Base-by-base conservation (phyloP, 768 basidiomycete species). In the Cyclocybe cylindracea region DNA sequence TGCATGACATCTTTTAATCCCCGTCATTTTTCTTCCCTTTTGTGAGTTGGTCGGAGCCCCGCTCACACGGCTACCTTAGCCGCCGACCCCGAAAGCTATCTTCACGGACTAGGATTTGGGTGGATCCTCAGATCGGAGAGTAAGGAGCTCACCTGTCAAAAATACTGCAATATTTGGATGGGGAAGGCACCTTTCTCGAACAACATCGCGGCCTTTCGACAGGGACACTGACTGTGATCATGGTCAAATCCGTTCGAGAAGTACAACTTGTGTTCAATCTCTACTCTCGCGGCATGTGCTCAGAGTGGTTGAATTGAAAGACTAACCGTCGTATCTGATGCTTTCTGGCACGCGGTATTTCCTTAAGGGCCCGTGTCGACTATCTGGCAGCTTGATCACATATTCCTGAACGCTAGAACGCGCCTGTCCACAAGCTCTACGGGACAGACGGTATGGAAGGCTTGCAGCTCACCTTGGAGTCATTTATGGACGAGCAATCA, bases 341-440 rank as follows among this genome's bases (percentile, higher is more conserved):
- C 24, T 24, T 24, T 24, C 24, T 24, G 13, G 7, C 36, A 44
- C 39, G 40, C 33, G 10, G 8, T 19, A 11, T 10, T 16, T 50
- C n/a, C 24, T 41, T 54, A 41, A 39, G 33, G 35, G 38, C 37
- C 36, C 18, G 31, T 45, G 19, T 35, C 18, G 32, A 33, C 43
- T 16, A 37, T 44, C 43, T 44, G 33, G n/a, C 31, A 36, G 16
- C 10, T 42, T 10, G 40, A 44, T 35, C 34, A 24, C 42, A 44
- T 49, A 52, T 52, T 34, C 7, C 44, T 41, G 38, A 55, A 44
- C 44, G 57, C 53, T 51, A 51, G 46, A 18, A 55, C 53, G 43
- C 57, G 55, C 42, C 46, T 37, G 41, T 39, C 54, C 57, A 54
- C 55, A 58, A 58, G 19, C 37, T 49, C 41, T 38, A 48, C 24